These are phyloP conservation scores for Bjerkandera adusta DNA, from an alignment of 1,284 basidiomycete genomes.

Conservation along the genomic window DNA sequence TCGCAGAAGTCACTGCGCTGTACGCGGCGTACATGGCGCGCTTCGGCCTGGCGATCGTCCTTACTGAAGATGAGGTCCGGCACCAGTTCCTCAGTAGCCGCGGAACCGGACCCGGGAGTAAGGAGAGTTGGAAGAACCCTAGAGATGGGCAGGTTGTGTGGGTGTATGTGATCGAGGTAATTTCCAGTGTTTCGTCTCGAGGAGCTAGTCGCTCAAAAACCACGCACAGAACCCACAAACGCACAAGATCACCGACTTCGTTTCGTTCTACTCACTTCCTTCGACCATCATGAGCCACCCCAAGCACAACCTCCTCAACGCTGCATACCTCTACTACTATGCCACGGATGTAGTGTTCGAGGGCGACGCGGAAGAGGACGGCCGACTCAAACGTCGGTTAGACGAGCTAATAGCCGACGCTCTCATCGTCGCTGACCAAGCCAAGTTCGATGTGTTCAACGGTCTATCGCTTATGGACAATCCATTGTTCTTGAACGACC, in stretches of 20 bases:
- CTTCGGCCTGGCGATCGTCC: constrained; percentile 83
- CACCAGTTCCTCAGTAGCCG: constrained; percentile 90
- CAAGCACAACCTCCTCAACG: constrained; percentile 71
- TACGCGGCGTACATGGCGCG: constrained; percentile 81
- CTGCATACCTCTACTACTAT: constrained; percentile 94
- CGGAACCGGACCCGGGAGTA: constrained; percentile 52
- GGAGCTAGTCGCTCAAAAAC: no score
- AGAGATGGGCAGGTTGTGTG: constrained; percentile 87
- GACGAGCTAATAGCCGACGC: constrained; percentile 76
- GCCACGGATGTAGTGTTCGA: constrained; percentile 67
- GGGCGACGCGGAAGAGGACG: constrained; percentile 56
- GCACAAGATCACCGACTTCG: constrained; percentile 88
- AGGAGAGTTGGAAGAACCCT: constrained; percentile 40
- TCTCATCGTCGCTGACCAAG: constrained; percentile 76
- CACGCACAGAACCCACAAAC: constrained; percentile 70
- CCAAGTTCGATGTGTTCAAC: constrained; percentile 95
- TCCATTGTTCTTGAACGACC: constrained; percentile 74
- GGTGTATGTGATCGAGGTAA: constrained; percentile 95
- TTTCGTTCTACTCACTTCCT: constrained; percentile 96
- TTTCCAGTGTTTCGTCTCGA: constrained; percentile 16
- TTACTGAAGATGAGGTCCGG: constrained; percentile 77
- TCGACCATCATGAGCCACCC: constrained; percentile 80
- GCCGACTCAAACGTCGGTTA: constrained; percentile 68
- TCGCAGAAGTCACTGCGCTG: constrained; percentile 73
- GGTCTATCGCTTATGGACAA: constrained; percentile 96